Evolutionary conservation across 1,139 yeast species (phyloP), one percentile per base, ranked within the genome.

Genomic region (Suhomyces panamericanus): DNA sequence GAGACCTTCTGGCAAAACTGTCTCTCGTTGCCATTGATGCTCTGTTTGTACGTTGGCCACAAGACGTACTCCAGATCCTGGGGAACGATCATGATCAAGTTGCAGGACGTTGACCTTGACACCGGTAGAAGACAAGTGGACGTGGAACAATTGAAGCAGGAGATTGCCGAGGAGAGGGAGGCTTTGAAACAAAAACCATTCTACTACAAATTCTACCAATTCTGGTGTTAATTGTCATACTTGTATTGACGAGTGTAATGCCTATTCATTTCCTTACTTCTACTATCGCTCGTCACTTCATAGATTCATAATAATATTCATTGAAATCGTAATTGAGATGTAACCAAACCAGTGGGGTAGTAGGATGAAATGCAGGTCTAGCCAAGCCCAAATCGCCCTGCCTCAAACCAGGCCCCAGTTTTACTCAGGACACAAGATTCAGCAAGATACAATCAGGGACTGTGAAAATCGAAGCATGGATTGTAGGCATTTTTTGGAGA

Each of bases 61-160:
- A 67, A 67, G 51, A 56, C 66, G 7, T 55, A 44, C 46, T 37
- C 46, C 40, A 20, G 59, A 8, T 38, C 59, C 9, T 62, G 63
- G 64, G 39, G 46, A 52, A 42, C 52, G 55, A 35, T 50, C 64
- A 12, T 70, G 73, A 71, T 75, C 49, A 67, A 63, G 43, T 64
- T 70, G 47, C 57, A 53, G 22, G 75, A 75, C 32, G 66, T 77
- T 41, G 81, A 77, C 56, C 64, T 77, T 50, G 81, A 77, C 57
- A 70, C 78, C 12, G 81, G 81, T 24, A 66, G 78, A 60, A 68
- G 78, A 57, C 77, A 73, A 38, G 58, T 69, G 42, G 78, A 75
- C 50, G 43, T 76, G 32, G 80, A 75, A 46, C 46, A 58, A 10
- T 67, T 77, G 59, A 74, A 67, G 54, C 75, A 73, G 55, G 76